phyloP scores from a whole-genome alignment of 2,329 filamentous ascomycete species.

The Chaetomium globosum region DNA sequence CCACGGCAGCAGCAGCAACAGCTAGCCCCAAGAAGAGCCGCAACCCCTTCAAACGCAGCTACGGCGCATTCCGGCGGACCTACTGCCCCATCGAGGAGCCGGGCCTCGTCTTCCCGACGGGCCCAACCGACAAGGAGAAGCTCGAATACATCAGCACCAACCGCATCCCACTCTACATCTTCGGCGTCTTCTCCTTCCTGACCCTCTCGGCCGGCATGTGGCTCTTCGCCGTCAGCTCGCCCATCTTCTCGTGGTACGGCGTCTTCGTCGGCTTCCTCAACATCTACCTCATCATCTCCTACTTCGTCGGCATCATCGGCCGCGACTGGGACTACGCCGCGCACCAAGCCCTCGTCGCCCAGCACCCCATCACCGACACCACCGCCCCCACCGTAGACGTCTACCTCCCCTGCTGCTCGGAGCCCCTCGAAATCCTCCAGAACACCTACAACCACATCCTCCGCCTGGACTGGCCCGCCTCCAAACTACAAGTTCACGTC shows the following conservation, averaged over 20 bases:
- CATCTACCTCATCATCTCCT: constrained; percentile 47
- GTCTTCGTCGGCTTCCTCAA: constrained; percentile 45
- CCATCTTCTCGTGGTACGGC: constrained; percentile 46
- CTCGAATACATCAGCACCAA: constrained; percentile 46
- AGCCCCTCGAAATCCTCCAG: constrained; percentile 44
- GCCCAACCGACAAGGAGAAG: constrained; percentile 47
- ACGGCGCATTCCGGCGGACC: constrained; percentile 38
- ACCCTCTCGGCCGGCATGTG: constrained; percentile 49
- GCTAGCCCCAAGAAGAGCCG: constrained; percentile 25
- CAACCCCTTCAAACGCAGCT: constrained; percentile 36
- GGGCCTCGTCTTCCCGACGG: constrained; percentile 42
- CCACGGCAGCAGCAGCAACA: neutral
- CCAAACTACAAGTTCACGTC: constrained; percentile 45
- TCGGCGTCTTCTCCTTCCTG: constrained; percentile 47
- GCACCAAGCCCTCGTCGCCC: constrained; percentile 41
- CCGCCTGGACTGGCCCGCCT: constrained; percentile 43
- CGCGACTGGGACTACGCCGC: constrained; percentile 45
- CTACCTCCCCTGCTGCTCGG: constrained; percentile 48
- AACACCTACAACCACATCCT: constrained; percentile 36
- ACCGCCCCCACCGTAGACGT: constrained; percentile 47
- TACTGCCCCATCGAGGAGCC: constrained; percentile 44
- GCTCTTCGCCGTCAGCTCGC: constrained; percentile 45
- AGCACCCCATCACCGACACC: constrained; percentile 41
- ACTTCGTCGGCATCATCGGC: constrained; percentile 46
- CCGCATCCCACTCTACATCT: constrained; percentile 45